phyloP scores from a whole-genome alignment of 768 basidiomycete genomes.

The Psilocybe sp. region DNA sequence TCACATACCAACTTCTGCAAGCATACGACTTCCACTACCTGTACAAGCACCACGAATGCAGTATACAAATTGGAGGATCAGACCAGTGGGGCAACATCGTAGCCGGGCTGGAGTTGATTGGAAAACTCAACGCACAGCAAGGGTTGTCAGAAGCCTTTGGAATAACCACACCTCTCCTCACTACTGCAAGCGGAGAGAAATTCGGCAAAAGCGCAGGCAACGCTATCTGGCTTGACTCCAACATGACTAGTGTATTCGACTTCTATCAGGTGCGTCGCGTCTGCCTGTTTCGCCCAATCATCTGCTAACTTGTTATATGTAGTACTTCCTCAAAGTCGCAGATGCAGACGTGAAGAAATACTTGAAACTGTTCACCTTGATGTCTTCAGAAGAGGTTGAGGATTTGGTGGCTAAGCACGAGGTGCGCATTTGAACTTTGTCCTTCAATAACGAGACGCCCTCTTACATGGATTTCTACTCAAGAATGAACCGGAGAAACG shows the following conservation, averaged over 20 bases:
- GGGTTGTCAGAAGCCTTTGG: constrained; percentile 57
- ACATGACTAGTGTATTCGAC: constrained; percentile 82
- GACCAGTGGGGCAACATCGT: constrained; percentile 99
- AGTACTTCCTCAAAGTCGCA: constrained; percentile 88
- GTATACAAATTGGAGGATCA: constrained; percentile 90
- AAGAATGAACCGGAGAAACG: constrained; percentile 42
- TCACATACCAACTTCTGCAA: constrained; percentile 95
- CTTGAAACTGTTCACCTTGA: constrained; percentile 79
- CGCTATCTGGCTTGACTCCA: constrained; percentile 84
- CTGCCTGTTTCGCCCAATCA: neutral
- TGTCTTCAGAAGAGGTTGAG: constrained; percentile 57
- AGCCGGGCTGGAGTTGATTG: constrained; percentile 89
- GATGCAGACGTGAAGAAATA: constrained; percentile 82
- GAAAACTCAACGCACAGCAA: constrained; percentile 38
- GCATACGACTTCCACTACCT: constrained; percentile 92
- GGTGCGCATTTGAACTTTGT: constrained; percentile 29
- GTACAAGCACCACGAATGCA: constrained; percentile 61
- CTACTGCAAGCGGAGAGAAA: constrained; percentile 87
- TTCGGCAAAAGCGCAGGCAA: constrained; percentile 98
- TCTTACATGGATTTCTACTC: neutral
- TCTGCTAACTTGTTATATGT: neutral
- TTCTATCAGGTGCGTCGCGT: constrained; percentile 81
- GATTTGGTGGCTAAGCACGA: constrained; percentile 55
- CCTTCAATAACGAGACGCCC: neutral
- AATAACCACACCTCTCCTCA: constrained; percentile 91